Evolutionary conservation across 768 basidiomycete genomes (phyloP), one percentile per base, ranked within the genome.

Genomic region (Tephrocybe sp.): DNA sequence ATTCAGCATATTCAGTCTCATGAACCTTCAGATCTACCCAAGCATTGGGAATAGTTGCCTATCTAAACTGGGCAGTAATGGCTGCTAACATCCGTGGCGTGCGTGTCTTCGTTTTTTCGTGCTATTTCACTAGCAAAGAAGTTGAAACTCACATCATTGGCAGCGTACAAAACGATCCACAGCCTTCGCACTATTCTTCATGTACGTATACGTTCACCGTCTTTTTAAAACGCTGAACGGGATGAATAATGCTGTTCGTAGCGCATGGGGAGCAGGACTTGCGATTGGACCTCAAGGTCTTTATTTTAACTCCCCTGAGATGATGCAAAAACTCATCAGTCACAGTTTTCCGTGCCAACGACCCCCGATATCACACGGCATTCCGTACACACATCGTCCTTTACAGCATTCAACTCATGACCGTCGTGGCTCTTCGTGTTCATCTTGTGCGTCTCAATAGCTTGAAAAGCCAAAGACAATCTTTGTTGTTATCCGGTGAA

Each of bases 201-300:
- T 78, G 65, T 70, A 54, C 25, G 68, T 37, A 13, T 21, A 13
- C 13, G 18, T 28, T 12, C 26, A n/a, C n/a, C n/a, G n/a, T n/a
- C n/a, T n/a, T n/a, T n/a, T n/a, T n/a, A n/a, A n/a, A n/a, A n/a
- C n/a, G n/a, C n/a, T n/a, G n/a, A n/a, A n/a, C n/a, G n/a, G n/a
- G n/a, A n/a, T 16, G 26, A 44, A 9, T 31, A 34, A 34, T 24
- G 34, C 2, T n/a, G n/a, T n/a, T n/a, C 13, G 22, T 27, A 74
- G 69, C 40, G 74, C 75, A 7, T 80, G 77, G 75, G 75, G 77
- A 18, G 71, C 71, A 5, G 78, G 78, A 8, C 79, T 79, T 58
- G 74, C 77, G n/a, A 61, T 77, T 51, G 73, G 71, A 2, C 74
- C 74, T 5, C 75, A 77, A 68, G 68, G 73, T 68, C 28, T 34